phyloP scores from a whole-genome alignment of 148 eudicot genomes.

The Agrostemma githago region DNA sequence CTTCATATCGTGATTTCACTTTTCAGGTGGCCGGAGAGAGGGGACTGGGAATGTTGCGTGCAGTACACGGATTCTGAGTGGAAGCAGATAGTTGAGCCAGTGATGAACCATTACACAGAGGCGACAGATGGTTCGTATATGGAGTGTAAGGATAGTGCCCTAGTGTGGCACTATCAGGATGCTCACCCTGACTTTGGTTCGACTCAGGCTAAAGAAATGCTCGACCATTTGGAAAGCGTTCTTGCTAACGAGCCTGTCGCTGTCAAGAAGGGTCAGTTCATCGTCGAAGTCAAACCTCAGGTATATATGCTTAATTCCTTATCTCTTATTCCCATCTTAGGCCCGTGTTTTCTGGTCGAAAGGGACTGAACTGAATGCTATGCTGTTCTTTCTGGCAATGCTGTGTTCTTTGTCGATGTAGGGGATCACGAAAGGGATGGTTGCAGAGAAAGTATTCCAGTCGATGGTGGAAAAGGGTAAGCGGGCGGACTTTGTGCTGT shows the following conservation, averaged over 20 bases:
- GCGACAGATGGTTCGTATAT: conserved; percentile 74
- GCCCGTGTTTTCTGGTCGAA: too few relatives aligned
- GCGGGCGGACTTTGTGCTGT: conserved; percentile 71
- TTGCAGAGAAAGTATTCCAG: conserved; percentile 49
- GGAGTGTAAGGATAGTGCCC: conserved; percentile 61
- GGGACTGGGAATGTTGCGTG: conserved; percentile 51
- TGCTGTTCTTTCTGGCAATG: too few relatives aligned
- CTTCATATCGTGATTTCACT: too few relatives aligned
- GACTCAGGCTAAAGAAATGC: conserved; percentile 68
- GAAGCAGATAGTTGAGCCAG: conserved; percentile 73
- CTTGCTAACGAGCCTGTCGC: conserved; percentile 75
- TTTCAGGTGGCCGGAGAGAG: background rate
- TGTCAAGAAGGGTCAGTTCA: conserved; percentile 62
- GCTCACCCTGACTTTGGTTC: conserved; percentile 76
- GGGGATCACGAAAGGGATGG: conserved; percentile 63
- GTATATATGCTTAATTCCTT: conserved; percentile 15
- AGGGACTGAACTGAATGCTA: too few relatives aligned
- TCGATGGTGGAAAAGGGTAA: conserved; percentile 50
- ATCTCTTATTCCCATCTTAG: background rate
- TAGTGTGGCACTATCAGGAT: conserved; percentile 61
- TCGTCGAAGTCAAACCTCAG: conserved; percentile 79
- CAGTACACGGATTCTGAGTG: background rate
- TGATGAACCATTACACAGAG: conserved; percentile 64
- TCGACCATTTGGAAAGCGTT: conserved; percentile 75
- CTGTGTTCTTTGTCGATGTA: too few relatives aligned